A percentile compares a stretch with the other conserved stretches of the same genome.
These are phyloP conservation scores for Neurospora sp. DNA, from an alignment of 2,329 filamentous ascomycete species.

Conservation along the genomic window DNA sequence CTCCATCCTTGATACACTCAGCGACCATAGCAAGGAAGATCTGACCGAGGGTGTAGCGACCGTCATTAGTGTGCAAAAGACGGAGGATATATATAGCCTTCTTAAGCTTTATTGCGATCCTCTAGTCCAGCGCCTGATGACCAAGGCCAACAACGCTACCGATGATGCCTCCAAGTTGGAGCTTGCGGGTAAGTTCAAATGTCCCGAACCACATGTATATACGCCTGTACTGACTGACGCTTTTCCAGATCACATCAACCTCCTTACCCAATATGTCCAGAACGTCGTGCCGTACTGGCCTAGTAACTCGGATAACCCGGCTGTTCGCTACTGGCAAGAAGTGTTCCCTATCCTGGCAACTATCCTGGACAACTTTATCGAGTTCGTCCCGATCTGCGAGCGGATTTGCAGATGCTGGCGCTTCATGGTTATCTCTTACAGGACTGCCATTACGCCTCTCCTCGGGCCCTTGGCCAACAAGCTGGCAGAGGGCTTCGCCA, in stretches of 20 bases:
- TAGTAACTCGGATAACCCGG: constrained; percentile 67
- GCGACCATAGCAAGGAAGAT: constrained; percentile 82
- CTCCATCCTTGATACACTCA: constrained; percentile 76
- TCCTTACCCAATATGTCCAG: constrained; percentile 86
- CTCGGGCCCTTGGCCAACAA: constrained; percentile 81
- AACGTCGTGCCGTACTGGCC: constrained; percentile 64
- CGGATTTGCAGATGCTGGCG: constrained; percentile 92
- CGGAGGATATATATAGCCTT: constrained; percentile 68
- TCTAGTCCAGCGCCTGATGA: constrained; percentile 74
- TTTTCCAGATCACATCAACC: constrained; percentile 66
- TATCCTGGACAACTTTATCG: constrained; percentile 78
- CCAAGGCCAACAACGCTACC: constrained; percentile 73
- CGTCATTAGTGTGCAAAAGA: constrained; percentile 78
- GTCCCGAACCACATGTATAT: not conserved
- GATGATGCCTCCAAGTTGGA: constrained; percentile 76
- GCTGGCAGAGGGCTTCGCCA: constrained; percentile 73
- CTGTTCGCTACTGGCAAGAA: constrained; percentile 92
- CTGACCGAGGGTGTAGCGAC: constrained; percentile 91
- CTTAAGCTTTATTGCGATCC: constrained; percentile 92
- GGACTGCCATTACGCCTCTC: constrained; percentile 77
- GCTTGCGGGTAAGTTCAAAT: constrained; percentile 56
- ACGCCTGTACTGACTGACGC: not conserved
- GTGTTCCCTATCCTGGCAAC: constrained; percentile 81
- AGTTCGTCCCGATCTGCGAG: constrained; percentile 83
- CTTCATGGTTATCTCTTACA: constrained; percentile 92